Base-by-base conservation (phyloP, 352 stramenopile genomes). In the Phytopythium vexans region DNA sequence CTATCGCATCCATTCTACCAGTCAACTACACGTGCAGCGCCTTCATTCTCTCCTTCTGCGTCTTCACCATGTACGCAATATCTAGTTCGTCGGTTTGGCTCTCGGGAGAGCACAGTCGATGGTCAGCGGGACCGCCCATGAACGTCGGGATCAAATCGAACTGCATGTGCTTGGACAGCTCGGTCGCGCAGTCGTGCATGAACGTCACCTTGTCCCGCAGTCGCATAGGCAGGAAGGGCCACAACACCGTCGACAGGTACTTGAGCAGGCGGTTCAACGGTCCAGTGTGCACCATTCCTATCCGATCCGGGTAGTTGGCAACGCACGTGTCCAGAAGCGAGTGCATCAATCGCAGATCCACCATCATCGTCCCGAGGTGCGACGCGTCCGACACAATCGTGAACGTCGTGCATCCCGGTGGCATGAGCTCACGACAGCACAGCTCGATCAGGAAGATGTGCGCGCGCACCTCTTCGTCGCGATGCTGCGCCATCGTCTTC, bases 281-380 rank as follows among this genome's bases (percentile, higher is more conserved):
- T 0, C 77, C 77, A 11, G 77, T 74, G 44, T 82, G 72, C 33
- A 88, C 68, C 49, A 76, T 69, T 1, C 74, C 77, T 41, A 88
- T 83, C 31, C 77, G 77, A 49, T 88, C 77, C 0, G 77, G 77
- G 43, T 81, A 88, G 51, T 88, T 83, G 45, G 68, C 73, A 27
- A 86, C 73, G 32, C 77, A 88, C 16, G 77, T 71, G 32, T 85
- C 73, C 41, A 86, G 50, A n/a, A 88, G 60, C 4, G 60, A 57
- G 49, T 80, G 74, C 77, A 88, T 88, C 9, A 88, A 64, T 5
- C 75, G 73, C 8, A 86, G 53, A 41, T 88, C 77, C 36, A 86
- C 66, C 42, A 85, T 74, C 9, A 54, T 52, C 41, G 70, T 65
- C 0, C 74, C 74, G 38, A 86, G 41, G 39, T 74, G 65, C 35